Conservation (phyloP, 2,329 filamentous ascomycete species). For the Botrytis galanthina region DNA sequence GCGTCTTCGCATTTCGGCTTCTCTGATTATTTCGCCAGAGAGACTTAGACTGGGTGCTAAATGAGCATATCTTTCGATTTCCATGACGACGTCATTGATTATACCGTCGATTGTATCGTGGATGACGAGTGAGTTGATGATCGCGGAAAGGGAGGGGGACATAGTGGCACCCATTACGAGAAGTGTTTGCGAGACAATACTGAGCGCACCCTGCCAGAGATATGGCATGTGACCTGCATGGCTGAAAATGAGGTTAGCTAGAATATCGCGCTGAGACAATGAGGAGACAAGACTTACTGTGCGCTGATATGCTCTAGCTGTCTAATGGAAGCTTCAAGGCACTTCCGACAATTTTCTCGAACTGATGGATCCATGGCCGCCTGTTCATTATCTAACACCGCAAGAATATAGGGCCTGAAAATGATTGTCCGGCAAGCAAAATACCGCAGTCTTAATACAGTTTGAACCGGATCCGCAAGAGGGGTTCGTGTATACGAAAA, state of each 20-base stretch:
- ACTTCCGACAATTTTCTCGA: conserved; percentile 76
- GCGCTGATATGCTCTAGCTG: conserved; percentile 77
- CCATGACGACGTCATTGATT: conserved; percentile 72
- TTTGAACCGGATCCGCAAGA: conserved; percentile 72
- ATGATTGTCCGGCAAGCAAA: conserved; percentile 86
- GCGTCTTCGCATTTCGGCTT: conserved; percentile 70
- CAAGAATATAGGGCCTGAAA: conserved; percentile 78
- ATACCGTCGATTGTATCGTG: conserved; percentile 68
- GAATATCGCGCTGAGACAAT: background rate
- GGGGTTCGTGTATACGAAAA: conserved; percentile 70
- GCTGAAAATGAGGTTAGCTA: conserved; percentile 43
- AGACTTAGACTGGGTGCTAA: conserved; percentile 73
- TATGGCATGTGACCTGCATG: conserved; percentile 83
- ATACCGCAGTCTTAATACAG: conserved; percentile 74
- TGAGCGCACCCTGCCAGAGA: conserved; percentile 80
- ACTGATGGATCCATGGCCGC: conserved; percentile 69
- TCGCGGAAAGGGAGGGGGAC: conserved; percentile 65
- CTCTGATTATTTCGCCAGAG: conserved; percentile 76
- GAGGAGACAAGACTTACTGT: conserved; percentile 54
- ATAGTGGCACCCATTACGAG: conserved; percentile 83
- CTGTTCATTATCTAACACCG: conserved; percentile 75
- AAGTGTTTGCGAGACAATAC: conserved; percentile 77
- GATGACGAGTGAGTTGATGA: conserved; percentile 59
- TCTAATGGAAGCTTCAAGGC: conserved; percentile 74
- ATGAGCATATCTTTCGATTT: conserved; percentile 71